phyloP scores from a whole-genome alignment of 2,329 filamentous ascomycete species.

The Tolypocladium album region DNA sequence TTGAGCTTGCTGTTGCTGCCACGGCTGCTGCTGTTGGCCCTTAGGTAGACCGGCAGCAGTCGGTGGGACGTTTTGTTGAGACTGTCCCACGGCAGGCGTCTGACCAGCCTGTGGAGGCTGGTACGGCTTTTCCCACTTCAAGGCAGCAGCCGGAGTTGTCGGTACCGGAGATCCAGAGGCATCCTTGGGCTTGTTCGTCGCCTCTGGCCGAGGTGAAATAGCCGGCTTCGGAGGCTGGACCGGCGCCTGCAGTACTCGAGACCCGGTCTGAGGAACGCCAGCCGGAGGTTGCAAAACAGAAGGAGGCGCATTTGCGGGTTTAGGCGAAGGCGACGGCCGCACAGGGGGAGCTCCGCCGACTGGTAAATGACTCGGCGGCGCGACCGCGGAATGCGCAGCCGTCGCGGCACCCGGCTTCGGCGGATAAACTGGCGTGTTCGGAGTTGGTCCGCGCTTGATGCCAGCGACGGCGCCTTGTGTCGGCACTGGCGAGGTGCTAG shows the following conservation, averaged over 20 bases:
- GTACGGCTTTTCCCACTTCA: constrained; percentile 32
- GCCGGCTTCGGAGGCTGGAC: constrained; percentile 18
- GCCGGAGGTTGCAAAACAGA: constrained; percentile 26
- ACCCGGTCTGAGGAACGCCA: constrained; percentile 18
- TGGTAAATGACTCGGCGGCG: constrained; percentile 16
- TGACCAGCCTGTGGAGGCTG: constrained; percentile 20
- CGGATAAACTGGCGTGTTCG: constrained; percentile 23
- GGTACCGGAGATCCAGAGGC: constrained; percentile 10
- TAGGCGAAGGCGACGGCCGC: constrained; percentile 17
- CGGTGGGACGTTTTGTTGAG: constrained; percentile 12
- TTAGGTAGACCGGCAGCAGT: constrained; percentile 11
- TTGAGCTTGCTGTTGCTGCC: constrained; percentile 4
- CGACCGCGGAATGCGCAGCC: constrained; percentile 12
- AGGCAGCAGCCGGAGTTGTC: constrained; percentile 12
- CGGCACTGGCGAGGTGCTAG: constrained; percentile 11
- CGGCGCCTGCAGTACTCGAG: constrained; percentile 20
- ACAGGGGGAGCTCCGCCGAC: constrained; percentile 15
- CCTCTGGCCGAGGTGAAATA: constrained; percentile 23
- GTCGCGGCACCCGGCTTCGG: constrained; percentile 18
- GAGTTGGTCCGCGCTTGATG: constrained; percentile 15
- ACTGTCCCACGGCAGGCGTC: constrained; percentile 13
- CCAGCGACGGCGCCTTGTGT: constrained; percentile 6
- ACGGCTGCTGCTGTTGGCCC: constrained; percentile 10
- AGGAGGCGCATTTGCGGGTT: constrained; percentile 15
- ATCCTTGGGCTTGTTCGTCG: constrained; percentile 18